Conservation (phyloP, 345 rosid genomes). For the Pistacia integerrima region DNA sequence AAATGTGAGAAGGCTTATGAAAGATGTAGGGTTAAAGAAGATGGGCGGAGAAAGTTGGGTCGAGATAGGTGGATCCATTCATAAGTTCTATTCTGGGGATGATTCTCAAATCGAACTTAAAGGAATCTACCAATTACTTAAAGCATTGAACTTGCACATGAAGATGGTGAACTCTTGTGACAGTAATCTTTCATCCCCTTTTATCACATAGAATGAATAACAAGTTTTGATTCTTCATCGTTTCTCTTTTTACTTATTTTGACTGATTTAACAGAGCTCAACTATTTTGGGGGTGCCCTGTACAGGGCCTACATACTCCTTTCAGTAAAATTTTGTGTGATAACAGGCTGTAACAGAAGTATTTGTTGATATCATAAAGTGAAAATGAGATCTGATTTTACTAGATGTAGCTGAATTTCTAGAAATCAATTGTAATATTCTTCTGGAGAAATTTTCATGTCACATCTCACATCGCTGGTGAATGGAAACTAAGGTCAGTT, state of each 20-base stretch:
- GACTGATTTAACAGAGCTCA: background rate
- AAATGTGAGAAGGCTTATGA: conserved; percentile 57
- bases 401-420: background rate
- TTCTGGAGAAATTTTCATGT: background rate
- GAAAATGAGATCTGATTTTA: background rate
- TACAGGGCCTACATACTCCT: no score
- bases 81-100: conserved; percentile 68
- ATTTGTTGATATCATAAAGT: background rate
- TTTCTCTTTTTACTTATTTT: background rate
- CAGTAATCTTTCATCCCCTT: background rate
- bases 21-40: conserved; percentile 59
- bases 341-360: background rate
- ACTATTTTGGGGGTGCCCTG: background rate
- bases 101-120: conserved; percentile 37
- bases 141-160: conserved; percentile 51
- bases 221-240: background rate
- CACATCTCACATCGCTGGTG: background rate
- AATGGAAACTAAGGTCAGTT: no score
- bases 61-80: conserved; percentile 53
- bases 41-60: conserved; percentile 71
- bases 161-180: conserved; percentile 26
- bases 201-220: background rate
- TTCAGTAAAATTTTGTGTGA: background rate
- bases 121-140: conserved; percentile 40
- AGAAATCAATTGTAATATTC: background rate